Percentiles rank a stretch among this genome's conserved stretches.
Conservation (phyloP, 2,329 filamentous ascomycete genomes). For the Huntiella bhutanensis region DNA sequence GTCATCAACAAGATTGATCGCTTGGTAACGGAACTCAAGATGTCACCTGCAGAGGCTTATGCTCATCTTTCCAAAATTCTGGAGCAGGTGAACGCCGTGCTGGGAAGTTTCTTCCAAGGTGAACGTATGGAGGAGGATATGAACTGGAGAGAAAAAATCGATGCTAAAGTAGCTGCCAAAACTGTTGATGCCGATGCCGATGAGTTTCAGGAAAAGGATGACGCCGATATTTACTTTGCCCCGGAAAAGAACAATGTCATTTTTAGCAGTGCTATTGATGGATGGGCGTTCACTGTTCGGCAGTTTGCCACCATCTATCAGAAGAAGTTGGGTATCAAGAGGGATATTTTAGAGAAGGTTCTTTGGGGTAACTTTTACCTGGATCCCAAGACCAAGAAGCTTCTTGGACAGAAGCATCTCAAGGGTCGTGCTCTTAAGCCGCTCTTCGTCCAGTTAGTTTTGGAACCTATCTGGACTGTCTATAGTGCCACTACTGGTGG, state of each 20-base stretch:
- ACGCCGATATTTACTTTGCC: slow-evolving; percentile 94
- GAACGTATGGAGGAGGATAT: slow-evolving; percentile 97
- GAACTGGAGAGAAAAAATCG: slow-evolving; percentile 84
- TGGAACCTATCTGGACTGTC: slow-evolving; percentile 91
- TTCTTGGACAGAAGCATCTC: slow-evolving; percentile 76
- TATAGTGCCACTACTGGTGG: slow-evolving; percentile 80
- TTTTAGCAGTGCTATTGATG: slow-evolving; percentile 91
- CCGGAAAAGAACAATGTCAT: slow-evolving; percentile 98
- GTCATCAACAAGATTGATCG: slow-evolving; percentile 99
- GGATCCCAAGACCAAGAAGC: slow-evolving; percentile 90
- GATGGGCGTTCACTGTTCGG: slow-evolving; percentile 95
- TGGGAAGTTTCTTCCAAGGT: slow-evolving; percentile 93
- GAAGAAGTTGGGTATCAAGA: slow-evolving; percentile 90
- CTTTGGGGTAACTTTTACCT: slow-evolving; percentile 95
- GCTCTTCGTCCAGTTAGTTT: slow-evolving; percentile 90
- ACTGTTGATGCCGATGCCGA: slow-evolving; percentile 34
- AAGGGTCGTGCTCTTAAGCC: slow-evolving; percentile 85
- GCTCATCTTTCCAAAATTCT: slow-evolving; percentile 73
- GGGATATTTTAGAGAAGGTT: slow-evolving; percentile 72
- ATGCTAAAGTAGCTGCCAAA: slow-evolving; percentile 60
- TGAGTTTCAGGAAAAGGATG: slow-evolving; percentile 75
- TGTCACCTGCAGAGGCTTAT: slow-evolving; percentile 80
- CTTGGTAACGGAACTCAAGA: slow-evolving; percentile 80
- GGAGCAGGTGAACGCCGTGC: slow-evolving; percentile 91
- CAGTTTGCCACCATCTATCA: slow-evolving; percentile 91